These are phyloP conservation scores for Sporormia fimetaria DNA, from an alignment of 495 filamentous ascomycete species.

Conservation along the genomic window DNA sequence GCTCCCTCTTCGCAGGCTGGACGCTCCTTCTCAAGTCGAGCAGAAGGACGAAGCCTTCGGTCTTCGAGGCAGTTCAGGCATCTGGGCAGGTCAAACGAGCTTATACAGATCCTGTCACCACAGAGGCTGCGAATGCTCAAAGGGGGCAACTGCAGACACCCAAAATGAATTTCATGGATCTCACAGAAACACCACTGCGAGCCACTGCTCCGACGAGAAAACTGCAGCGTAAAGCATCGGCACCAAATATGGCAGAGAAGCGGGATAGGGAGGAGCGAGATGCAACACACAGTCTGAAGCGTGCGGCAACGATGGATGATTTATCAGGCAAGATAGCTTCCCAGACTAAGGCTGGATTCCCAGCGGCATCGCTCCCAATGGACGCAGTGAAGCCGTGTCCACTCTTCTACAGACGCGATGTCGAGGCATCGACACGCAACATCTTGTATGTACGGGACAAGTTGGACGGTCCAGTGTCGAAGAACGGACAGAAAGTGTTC, in stretches of 20 bases:
- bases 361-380: conserved; percentile 9
- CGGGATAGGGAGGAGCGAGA: conserved; percentile 5
- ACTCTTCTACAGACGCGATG: conserved; percentile 12
- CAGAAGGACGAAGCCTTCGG: conserved; percentile 8
- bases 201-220: conserved; percentile 2
- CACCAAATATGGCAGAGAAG: conserved; percentile 9
- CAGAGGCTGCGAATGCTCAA: neutral
- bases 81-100: conserved; percentile 8
- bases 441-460: conserved; percentile 15
- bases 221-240: conserved; percentile 11
- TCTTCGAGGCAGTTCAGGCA: conserved; percentile 8
- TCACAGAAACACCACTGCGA: conserved; percentile 9
- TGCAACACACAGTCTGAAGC: conserved; percentile 8
- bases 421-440: conserved; percentile 19
- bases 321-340: neutral
- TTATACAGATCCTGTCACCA: conserved; percentile 12
- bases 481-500: conserved; percentile 19
- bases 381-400: conserved; percentile 13
- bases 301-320: conserved; percentile 12
- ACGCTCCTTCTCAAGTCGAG: conserved; percentile 20
- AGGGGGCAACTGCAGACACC: neutral
- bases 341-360: conserved; percentile 9
- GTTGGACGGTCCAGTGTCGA: conserved; percentile 8
- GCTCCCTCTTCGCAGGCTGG: conserved; percentile 17
- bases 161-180: conserved; percentile 18